Conservation (phyloP, 805 yeast species). For the Starmerella geochares region DNA sequence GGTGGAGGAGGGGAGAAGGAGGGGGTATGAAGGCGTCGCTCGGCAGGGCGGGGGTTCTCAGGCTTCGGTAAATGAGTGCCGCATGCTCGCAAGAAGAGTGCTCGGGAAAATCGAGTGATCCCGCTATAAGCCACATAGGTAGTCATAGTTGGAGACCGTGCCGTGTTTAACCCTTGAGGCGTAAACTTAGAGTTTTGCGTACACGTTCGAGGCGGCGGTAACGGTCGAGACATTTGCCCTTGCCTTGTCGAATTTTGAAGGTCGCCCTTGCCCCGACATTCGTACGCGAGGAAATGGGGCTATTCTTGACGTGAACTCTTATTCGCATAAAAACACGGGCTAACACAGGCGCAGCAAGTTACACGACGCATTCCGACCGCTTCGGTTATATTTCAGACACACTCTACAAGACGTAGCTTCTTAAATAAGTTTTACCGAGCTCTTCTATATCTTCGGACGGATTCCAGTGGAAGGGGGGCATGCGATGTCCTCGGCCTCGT, state of each 20-base stretch:
- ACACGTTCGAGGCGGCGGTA: background rate
- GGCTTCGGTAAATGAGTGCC: background rate
- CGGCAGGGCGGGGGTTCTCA: background rate
- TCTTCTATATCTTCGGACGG: background rate
- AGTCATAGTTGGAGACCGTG: too few relatives aligned
- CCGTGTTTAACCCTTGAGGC: too few relatives aligned
- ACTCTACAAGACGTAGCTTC: too few relatives aligned
- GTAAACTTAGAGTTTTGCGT: background rate
- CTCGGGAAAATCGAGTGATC: background rate
- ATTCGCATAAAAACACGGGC: background rate
- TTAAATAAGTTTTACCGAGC: background rate
- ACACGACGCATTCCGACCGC: too few relatives aligned
- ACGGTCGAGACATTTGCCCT: background rate
- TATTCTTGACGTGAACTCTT: background rate
- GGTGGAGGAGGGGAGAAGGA: background rate
- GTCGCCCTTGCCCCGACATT: background rate
- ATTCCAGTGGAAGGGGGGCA: too few relatives aligned
- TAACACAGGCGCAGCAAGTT: too few relatives aligned
- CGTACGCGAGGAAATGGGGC: background rate
- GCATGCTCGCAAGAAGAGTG: too few relatives aligned
- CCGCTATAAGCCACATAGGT: too few relatives aligned
- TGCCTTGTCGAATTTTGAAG: background rate
- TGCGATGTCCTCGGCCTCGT: background rate
- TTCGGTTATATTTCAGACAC: too few relatives aligned
- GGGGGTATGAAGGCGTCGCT: slow-evolving; percentile 2